A percentile compares a stretch with the other conserved stretches of the same genome.
phyloP scores from a whole-genome alignment of 345 rosid genomes.

The Excoecaria cochinchinensis region DNA sequence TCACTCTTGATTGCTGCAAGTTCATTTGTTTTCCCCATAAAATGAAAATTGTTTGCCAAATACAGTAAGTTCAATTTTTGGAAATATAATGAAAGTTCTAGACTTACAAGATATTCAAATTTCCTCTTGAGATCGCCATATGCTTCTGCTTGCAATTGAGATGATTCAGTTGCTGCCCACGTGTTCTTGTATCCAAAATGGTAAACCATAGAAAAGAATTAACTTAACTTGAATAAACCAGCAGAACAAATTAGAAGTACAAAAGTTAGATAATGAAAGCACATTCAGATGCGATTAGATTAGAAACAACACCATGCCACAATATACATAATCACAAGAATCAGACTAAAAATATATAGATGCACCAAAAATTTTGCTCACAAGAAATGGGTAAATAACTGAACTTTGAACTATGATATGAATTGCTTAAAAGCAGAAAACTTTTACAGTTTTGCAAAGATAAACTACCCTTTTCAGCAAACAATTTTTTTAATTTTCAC shows the following conservation, averaged over 20 bases:
- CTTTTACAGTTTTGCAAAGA: background rate
- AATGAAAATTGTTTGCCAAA: background rate
- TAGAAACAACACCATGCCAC: background rate
- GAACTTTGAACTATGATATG: background rate
- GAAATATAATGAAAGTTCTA: background rate
- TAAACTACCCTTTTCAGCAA: background rate
- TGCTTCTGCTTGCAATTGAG: slow-evolving; percentile 27
- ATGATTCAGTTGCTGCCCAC: background rate
- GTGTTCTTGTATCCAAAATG: slow-evolving; percentile 24
- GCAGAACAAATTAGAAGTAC: background rate
- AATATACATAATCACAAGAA: background rate
- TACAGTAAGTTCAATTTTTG: background rate
- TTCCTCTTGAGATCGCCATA: slow-evolving; percentile 58
- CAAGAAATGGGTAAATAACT: background rate
- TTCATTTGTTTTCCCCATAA: slow-evolving; percentile 13
- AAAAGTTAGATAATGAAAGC: background rate
- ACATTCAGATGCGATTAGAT: background rate
- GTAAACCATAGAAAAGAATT: slow-evolving; percentile 2
- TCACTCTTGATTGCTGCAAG: slow-evolving; percentile 61
- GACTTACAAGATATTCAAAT: slow-evolving; percentile 61
- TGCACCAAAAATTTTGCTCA: too few species aligned
- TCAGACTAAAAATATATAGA: too few species aligned
- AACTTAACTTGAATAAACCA: background rate
- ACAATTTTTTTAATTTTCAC: background rate
- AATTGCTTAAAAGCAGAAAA: background rate